A percentile compares a stretch with the other conserved stretches of the same genome.
Conservation (phyloP, 2,329 filamentous ascomycete species). For the Chaetothyriales sp. region DNA sequence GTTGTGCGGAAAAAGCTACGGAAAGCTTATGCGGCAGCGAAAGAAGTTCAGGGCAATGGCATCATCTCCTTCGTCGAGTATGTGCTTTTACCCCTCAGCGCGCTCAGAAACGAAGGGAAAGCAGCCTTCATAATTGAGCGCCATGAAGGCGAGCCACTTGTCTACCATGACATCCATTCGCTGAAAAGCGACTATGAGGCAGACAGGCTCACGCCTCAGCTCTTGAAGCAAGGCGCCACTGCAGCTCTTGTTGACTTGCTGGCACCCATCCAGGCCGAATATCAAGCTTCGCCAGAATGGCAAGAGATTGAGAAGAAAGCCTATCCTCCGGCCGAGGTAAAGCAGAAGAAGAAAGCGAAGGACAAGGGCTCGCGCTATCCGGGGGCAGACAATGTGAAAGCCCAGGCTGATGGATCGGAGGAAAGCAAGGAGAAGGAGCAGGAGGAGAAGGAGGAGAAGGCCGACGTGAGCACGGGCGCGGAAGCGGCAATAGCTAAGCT, state of each 20-base stretch:
- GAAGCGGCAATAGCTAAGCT: not conserved
- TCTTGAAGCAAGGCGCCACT: conserved; percentile 72
- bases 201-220: conserved; percentile 75
- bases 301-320: conserved; percentile 62
- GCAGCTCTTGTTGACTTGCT: conserved; percentile 53
- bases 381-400: conserved; percentile 23
- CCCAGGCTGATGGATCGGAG: conserved; percentile 14
- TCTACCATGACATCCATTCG: conserved; percentile 63
- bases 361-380: conserved; percentile 58
- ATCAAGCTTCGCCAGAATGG: conserved; percentile 60
- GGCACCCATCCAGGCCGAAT: conserved; percentile 63
- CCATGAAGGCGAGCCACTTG: conserved; percentile 52
- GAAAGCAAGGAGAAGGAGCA: too few relatives aligned
- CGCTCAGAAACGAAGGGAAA: conserved; percentile 40
- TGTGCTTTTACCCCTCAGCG: conserved; percentile 65
- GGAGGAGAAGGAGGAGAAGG: conserved; percentile 13
- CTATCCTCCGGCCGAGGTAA: conserved; percentile 57
- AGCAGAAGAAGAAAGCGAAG: conserved; percentile 55
- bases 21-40: conserved; percentile 69
- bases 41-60: conserved; percentile 70
- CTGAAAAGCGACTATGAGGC: conserved; percentile 67
- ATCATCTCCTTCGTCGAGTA: conserved; percentile 75
- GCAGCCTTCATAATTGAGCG: conserved; percentile 53
- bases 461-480: conserved; percentile 48
- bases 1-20: conserved; percentile 67